Evolutionary conservation across 2,329 filamentous ascomycete genomes (phyloP), one percentile per base, ranked within the genome.

Genomic region (Penicillium digitatum): DNA sequence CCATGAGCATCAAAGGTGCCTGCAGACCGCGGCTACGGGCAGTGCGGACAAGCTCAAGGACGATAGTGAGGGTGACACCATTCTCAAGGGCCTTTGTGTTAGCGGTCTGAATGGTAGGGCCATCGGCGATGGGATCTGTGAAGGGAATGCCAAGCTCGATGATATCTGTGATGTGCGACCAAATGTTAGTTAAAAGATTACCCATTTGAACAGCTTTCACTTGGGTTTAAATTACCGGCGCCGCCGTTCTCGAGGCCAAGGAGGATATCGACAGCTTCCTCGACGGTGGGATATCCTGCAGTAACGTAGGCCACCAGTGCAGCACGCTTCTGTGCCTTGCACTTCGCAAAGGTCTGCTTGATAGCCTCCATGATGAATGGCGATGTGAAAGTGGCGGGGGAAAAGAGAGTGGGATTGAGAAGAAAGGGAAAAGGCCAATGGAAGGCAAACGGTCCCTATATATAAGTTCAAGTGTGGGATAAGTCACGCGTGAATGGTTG

Each of bases 81-180:
- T 99, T 93, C 66, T 86, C 78, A 43, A 99, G 85, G 37, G 94
- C 92, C 78, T 86, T 85, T 38, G 90, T 96, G 77, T 99, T 99
- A 62, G 94, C 85, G 60, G 86, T 94, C 78, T 99, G 94, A 64
- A 99, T 97, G 5, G 92, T 96, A 34, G 94, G 94, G 27, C 94
- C 94, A 75, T 99, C 94, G 65, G 93, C 94, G 75, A 97, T 97
- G 55, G 94, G 94, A 73, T 99, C 94, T 68, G 93, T 96, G 78
- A 99, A 99, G 49, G 94, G 94, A 54, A 96, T 86, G 60, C 93
- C 94, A 64, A 99, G 85, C 76, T 99, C 94, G 68, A 99, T 95
- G 57, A 99, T 80, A 74, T 99, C 94, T 90, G 64, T 27, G 39
- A 39, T 59, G 64, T 54, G 44, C 54, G 42, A n/a, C 16, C 22